Evolutionary conservation across 129 eudicot genomes (phyloP), one percentile per base, ranked within the genome.

Genomic region (Tagetes erecta): DNA sequence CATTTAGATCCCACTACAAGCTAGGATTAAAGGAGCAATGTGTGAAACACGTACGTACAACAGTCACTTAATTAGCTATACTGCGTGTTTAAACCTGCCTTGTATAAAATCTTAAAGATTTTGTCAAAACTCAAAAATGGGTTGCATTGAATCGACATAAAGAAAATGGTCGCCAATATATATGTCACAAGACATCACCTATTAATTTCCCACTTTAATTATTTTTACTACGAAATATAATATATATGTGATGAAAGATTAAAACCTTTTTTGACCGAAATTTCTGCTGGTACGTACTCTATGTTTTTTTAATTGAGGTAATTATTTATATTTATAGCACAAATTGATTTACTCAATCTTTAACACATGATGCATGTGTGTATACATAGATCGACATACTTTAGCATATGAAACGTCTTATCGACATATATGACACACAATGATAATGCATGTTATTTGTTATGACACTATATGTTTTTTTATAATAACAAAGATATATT

Each of bases 71-170:
- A 20, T 20, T 20, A 20, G 27, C 27, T 20, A 20, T 20, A 20
- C 27, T 20, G 27, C 27, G 27, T 20, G 27, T 20, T 74, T 64
- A 75, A 75, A 67, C 51, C 64, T 64, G 66, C 44, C 55, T 75
- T n/a, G 55, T 11, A 50, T 8, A 50, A 39, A 75, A 38, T 39
- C 51, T 37, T 64, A 47, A 56, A 75, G 65, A 74, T 74, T 64
- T 74, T 50, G 64, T 74, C 51, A 47, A 9, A 63, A 27, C 20
- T 70, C 64, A 20, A 38, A 52, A 52, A n/a, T 71, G 39, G 64
- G 64, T 4, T 71, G 40, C 27, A 20, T 20, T 20, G 27, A 20
- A 20, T 20, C 27, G 27, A 20, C 27, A 20, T 20, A 20, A 20
- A 20, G 52, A 6, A 7, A 20, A 55, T 55, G 66, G 10, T 20